phyloP scores from a whole-genome alignment of 345 rosid genomes.

The Erysimum cheiranthoides region DNA sequence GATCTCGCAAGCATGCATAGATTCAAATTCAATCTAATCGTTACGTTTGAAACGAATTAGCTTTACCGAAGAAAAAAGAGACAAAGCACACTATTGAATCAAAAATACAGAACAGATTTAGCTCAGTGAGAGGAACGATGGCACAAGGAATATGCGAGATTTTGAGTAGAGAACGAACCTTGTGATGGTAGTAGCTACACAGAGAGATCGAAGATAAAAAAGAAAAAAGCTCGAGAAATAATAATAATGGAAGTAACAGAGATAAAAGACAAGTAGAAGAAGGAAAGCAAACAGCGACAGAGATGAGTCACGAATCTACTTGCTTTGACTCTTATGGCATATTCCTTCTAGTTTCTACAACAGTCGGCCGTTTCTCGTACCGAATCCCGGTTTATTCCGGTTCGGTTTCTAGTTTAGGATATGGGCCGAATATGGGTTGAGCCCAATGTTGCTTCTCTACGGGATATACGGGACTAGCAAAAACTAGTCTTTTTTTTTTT shows the following conservation, averaged over 20 bases:
- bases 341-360: slow-evolving; percentile 33
- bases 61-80: background rate
- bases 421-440: slow-evolving; percentile 13
- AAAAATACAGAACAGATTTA: background rate
- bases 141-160: background rate
- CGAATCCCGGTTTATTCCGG: slow-evolving; percentile 32
- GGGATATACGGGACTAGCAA: too few relatives aligned
- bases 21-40: background rate
- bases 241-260: background rate
- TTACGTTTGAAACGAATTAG: background rate
- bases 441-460: background rate
- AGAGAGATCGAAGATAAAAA: slow-evolving; percentile 20
- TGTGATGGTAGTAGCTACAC: background rate
- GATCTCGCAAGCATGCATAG: slow-evolving; percentile 23
- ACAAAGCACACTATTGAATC: background rate
- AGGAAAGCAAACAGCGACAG: slow-evolving; percentile 13
- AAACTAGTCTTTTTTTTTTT: too few relatives aligned
- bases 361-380: slow-evolving; percentile 25
- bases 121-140: background rate
- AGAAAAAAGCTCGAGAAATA: background rate
- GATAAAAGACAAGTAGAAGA: slow-evolving; percentile 5
- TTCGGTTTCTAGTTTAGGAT: background rate
- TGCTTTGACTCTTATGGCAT: slow-evolving; percentile 31
- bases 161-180: slow-evolving; percentile 32
- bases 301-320: slow-evolving; percentile 35